These are phyloP conservation scores for Lasiosphaeriaceae sp. DNA, from an alignment of 495 filamentous ascomycete genomes.

Conservation along the genomic window DNA sequence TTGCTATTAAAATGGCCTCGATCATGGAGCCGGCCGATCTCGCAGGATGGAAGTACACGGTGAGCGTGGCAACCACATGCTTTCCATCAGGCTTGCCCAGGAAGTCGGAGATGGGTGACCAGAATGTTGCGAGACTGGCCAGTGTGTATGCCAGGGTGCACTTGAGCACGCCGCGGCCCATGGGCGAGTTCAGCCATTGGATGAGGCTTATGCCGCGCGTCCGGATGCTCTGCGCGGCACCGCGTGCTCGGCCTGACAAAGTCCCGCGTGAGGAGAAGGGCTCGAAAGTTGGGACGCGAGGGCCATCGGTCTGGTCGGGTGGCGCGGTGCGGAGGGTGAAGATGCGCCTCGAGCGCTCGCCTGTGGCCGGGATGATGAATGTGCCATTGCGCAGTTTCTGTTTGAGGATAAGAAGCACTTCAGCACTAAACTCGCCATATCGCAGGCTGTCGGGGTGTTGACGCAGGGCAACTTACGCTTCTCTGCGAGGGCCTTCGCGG, in stretches of 20 bases:
- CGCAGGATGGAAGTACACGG: constrained; percentile 96
- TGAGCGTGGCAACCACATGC: constrained; percentile 89
- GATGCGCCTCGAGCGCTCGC: constrained; percentile 55
- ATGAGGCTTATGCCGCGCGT: constrained; percentile 22
- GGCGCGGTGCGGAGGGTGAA: constrained; percentile 49
- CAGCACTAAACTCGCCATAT: background rate
- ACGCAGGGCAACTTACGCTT: constrained; percentile 22
- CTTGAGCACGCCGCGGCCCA: constrained; percentile 78
- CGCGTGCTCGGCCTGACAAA: constrained; percentile 23
- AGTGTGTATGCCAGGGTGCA: constrained; percentile 90
- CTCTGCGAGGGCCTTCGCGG: constrained; percentile 32
- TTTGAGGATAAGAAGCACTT: background rate
- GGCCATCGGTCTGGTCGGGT: constrained; percentile 25
- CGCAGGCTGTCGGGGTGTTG: background rate
- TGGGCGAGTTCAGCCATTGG: constrained; percentile 45
- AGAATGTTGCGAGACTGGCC: constrained; percentile 84
- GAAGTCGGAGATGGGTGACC: constrained; percentile 63
- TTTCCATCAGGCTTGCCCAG: constrained; percentile 90
- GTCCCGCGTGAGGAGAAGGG: constrained; percentile 18
- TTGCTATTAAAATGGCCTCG: constrained; percentile 79
- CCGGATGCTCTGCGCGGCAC: constrained; percentile 27
- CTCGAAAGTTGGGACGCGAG: constrained; percentile 4
- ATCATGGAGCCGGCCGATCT: constrained; percentile 86
- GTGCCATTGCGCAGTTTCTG: constrained; percentile 59
- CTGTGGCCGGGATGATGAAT: constrained; percentile 56